Evolutionary conservation across 345 rosid genomes (phyloP), one percentile per base, ranked within the genome.

Genomic region (Angophora floribunda): DNA sequence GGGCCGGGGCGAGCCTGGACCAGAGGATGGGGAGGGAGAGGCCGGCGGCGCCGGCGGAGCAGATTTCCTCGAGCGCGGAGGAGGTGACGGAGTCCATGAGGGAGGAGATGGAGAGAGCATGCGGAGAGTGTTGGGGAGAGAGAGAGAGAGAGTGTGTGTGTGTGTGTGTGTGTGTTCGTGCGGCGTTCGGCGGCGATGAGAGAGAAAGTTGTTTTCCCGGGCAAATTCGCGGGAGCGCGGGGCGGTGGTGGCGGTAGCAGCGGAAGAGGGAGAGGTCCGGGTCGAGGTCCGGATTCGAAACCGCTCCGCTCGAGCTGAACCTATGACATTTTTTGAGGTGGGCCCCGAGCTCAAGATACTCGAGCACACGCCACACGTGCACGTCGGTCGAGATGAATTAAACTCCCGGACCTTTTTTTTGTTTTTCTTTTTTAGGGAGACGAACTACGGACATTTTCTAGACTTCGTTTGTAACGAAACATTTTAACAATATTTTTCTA

Each of bases 11-110:
- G 63, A 89, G 89, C 51, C 75, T 85, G 57, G 89, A 86, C 89
- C 89, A 89, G 86, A 89, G 89, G 13, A 80, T 55, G 41, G 89
- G 26, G 79, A 89, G 79, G 70, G 87, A 15, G 85, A 89, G 67
- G 50, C 91, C 91, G 36, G 24, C 32, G 59, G 87, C 21, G 86
- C 91, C 91, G 15, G 55, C 44, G 52, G 89, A 86, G 36, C 89
- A 89, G 86, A 89, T 87, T 44, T 89, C 89, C 50, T 52, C 86
- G 80, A 89, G 86, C 32, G 89, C 91, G 16, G 89, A 65, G 86
- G 89, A 70, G 78, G 55, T 32, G 82, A 87, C 52, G 70, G 87
- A 53, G 86, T 89, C 91, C 91, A 89, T 89, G 86, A 75, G 65
- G 63, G 10, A 36, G 63, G n/a, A 59, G 84, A 41, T 41, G 84